Conservation (phyloP, 2,329 filamentous ascomycete genomes). For the Plectosphaerella plurivora region DNA sequence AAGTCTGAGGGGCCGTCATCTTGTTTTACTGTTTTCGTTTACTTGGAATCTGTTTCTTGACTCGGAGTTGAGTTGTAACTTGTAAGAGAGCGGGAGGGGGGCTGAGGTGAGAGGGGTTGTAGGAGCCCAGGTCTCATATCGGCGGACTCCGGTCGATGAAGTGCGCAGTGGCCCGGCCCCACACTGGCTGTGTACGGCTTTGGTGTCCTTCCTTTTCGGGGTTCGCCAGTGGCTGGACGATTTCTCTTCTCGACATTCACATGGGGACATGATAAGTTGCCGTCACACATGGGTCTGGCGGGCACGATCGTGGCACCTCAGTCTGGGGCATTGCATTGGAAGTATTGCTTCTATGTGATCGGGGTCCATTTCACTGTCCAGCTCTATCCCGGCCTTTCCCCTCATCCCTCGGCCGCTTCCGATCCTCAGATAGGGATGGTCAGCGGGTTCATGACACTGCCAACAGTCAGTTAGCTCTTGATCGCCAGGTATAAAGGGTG, state of each 20-base stretch:
- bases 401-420: background rate
- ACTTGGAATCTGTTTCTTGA: slow-evolving; percentile 1
- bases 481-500: background rate
- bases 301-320: no score
- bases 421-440: slow-evolving; percentile 28
- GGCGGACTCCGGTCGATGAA: background rate
- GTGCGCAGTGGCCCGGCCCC: background rate
- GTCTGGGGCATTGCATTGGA: no score
- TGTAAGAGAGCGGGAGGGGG: background rate
- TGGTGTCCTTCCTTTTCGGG: background rate
- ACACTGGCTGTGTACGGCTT: background rate
- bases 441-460: slow-evolving; percentile 33
- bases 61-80: background rate
- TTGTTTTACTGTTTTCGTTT: background rate
- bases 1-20: slow-evolving; percentile 9
- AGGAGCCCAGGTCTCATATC: background rate
- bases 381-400: background rate
- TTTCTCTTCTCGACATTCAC: background rate
- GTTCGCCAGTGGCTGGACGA: background rate
- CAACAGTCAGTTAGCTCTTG: slow-evolving; percentile 8
- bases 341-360: no score
- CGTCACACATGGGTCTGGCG: background rate
- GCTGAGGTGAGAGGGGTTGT: background rate
- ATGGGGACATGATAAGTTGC: background rate
- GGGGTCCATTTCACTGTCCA: background rate